These are phyloP conservation scores for Zymoseptoria ardabiliae DNA, from an alignment of 2,329 filamentous ascomycete species.

Conservation along the genomic window DNA sequence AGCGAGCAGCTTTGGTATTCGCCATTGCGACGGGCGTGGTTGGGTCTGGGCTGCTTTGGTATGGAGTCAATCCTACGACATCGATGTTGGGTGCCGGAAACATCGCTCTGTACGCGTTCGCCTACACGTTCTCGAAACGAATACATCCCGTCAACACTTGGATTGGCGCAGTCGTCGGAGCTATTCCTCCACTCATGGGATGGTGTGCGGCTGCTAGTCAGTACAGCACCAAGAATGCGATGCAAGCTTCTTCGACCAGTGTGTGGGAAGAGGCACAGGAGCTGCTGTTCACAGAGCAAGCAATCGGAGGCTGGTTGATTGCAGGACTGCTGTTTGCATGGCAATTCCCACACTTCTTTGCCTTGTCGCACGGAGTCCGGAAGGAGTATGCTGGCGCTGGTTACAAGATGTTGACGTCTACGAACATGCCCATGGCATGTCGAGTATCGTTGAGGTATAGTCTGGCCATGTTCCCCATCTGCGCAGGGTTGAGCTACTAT, in stretches of 20 bases:
- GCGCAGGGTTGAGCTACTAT: constrained; percentile 66
- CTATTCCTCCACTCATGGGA: constrained; percentile 93
- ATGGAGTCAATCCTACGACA: constrained; percentile 90
- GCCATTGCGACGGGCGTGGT: constrained; percentile 63
- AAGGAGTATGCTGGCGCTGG: constrained; percentile 74
- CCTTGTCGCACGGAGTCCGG: constrained; percentile 77
- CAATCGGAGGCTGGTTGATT: constrained; percentile 75
- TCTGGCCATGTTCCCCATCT: constrained; percentile 77
- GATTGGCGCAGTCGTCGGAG: constrained; percentile 87
- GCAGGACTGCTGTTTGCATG: constrained; percentile 81
- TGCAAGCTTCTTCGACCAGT: constrained; percentile 9
- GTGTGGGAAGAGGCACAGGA: constrained; percentile 27
- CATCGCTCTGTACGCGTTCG: constrained; percentile 79
- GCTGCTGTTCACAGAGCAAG: constrained; percentile 30
- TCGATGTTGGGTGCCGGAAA: constrained; percentile 78
- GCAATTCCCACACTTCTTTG: constrained; percentile 99
- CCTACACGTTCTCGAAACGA: constrained; percentile 90
- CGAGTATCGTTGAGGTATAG: constrained; percentile 86
- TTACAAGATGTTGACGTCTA: constrained; percentile 72
- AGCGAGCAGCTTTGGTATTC: constrained; percentile 66
- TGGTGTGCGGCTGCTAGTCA: constrained; percentile 94
- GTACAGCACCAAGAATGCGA: constrained; percentile 48
- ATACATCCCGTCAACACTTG: constrained; percentile 85
- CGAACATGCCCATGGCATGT: constrained; percentile 75
- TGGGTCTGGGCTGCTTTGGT: constrained; percentile 69